phyloP scores from a whole-genome alignment of 495 filamentous ascomycete genomes.

The Sphaerosporella brunnea region DNA sequence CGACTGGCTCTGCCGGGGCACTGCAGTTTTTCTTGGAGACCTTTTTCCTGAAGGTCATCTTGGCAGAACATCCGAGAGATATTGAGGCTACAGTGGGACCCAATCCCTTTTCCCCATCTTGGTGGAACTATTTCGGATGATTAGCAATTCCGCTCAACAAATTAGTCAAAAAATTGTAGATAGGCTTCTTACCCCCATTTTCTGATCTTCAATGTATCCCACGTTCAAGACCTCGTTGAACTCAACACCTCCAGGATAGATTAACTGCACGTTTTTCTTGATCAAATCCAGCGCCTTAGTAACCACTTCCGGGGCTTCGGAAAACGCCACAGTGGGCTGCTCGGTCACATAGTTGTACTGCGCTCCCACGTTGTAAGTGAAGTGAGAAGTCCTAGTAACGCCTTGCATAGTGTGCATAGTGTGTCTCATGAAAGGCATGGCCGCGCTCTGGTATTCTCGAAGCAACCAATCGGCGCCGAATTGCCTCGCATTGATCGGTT shows the following conservation, averaged over 20 bases:
- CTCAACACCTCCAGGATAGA: slow-evolving; percentile 21
- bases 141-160: slow-evolving; percentile 14
- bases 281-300: slow-evolving; percentile 32
- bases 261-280: slow-evolving; percentile 12
- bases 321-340: slow-evolving; percentile 33
- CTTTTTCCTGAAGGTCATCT: slow-evolving; percentile 57
- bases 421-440: slow-evolving; percentile 44
- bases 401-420: slow-evolving; percentile 2
- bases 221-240: slow-evolving; percentile 65
- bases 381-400: slow-evolving; percentile 39
- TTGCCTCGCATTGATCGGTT: slow-evolving; percentile 30
- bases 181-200: slow-evolving; percentile 44
- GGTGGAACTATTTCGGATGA: slow-evolving; percentile 46
- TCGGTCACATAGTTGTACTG: slow-evolving; percentile 65
- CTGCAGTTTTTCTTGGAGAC: slow-evolving; percentile 27
- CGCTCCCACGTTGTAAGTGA: slow-evolving; percentile 59
- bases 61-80: slow-evolving; percentile 50
- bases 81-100: slow-evolving; percentile 61
- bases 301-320: slow-evolving; percentile 40
- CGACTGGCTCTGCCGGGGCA: slow-evolving; percentile 29
- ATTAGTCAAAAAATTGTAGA: no score
- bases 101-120: slow-evolving; percentile 62
- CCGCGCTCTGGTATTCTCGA: slow-evolving; percentile 36
- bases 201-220: slow-evolving; percentile 53
- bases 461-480: slow-evolving; percentile 51